Percentiles rank a stretch among this genome's conserved stretches.
phyloP scores from a whole-genome alignment of 2,329 filamentous ascomycete genomes.

The Penicillium sp. region DNA sequence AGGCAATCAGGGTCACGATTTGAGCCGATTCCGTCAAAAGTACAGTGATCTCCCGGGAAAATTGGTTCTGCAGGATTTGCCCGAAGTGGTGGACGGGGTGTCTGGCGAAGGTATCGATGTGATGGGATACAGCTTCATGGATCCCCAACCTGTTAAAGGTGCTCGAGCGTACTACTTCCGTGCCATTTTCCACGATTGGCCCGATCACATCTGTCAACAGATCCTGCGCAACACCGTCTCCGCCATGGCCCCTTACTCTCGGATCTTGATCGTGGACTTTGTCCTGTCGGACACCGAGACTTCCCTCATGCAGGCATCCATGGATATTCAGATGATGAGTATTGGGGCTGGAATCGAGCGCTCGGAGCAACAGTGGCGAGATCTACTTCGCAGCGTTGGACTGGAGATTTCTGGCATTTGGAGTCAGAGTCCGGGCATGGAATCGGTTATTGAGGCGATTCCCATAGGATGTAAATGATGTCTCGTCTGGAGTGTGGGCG shows the following conservation, averaged over 20 bases:
- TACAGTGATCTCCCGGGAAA: conserved; percentile 31
- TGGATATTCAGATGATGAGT: conserved; percentile 41
- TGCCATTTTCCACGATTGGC: conserved; percentile 38
- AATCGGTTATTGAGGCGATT: conserved; percentile 30
- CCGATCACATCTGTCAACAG: conserved; percentile 29
- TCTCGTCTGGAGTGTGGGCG: neutral
- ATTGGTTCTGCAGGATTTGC: conserved; percentile 41
- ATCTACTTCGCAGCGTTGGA: conserved; percentile 26
- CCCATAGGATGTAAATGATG: conserved; percentile 1
- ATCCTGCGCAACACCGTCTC: conserved; percentile 31
- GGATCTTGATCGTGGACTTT: conserved; percentile 35
- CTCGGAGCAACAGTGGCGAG: conserved; percentile 31
- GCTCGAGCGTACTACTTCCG: conserved; percentile 37
- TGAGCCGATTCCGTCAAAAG: conserved; percentile 28
- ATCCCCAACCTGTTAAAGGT: conserved; percentile 31
- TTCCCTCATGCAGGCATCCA: conserved; percentile 25
- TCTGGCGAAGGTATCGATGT: conserved; percentile 21
- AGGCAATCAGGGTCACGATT: conserved; percentile 40
- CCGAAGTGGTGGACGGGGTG: conserved; percentile 20
- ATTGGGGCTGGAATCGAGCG: conserved; percentile 33
- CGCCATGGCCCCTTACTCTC: conserved; percentile 32
- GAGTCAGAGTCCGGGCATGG: conserved; percentile 24
- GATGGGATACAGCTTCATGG: conserved; percentile 34
- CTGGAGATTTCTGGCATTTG: conserved; percentile 29
- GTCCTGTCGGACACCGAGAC: conserved; percentile 31